phyloP scores from a whole-genome alignment of 2,329 filamentous ascomycete genomes.

The Cytospora paraplurivora region DNA sequence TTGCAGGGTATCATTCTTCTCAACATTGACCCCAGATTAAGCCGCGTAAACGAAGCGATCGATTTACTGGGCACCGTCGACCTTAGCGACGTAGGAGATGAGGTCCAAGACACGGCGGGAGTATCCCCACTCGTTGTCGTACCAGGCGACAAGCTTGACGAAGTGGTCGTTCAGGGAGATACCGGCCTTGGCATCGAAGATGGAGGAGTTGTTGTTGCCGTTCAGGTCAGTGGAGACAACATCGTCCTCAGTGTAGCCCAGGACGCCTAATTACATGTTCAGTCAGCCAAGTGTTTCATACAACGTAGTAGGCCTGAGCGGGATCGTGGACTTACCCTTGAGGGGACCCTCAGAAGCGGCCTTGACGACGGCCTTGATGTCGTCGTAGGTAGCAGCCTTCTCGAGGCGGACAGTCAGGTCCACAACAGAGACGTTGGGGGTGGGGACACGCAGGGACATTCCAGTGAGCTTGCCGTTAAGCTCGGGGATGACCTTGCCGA shows the following conservation, averaged over 20 bases:
- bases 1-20: conserved; percentile 5
- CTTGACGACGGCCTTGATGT: conserved; percentile 94
- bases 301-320: not conserved
- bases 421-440: conserved; percentile 98
- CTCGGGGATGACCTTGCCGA: conserved; percentile 98
- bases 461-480: conserved; percentile 99
- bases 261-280: conserved; percentile 62
- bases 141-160: conserved; percentile 97
- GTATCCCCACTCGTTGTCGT: conserved; percentile 99
- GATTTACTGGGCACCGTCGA: conserved; percentile 61
- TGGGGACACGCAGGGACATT: conserved; percentile 99
- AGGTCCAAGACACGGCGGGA: conserved; percentile 92
- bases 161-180: conserved; percentile 99
- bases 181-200: conserved; percentile 99
- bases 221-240: conserved; percentile 92
- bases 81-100: conserved; percentile 75
- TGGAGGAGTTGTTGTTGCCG: conserved; percentile 91
- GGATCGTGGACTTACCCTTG: conserved; percentile 67
- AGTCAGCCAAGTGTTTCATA: conserved; percentile 26
- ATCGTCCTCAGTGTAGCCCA: conserved; percentile 96
- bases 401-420: conserved; percentile 93
- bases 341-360: conserved; percentile 78
- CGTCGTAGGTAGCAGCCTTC: conserved; percentile 83
- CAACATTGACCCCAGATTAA: conserved; percentile 25
- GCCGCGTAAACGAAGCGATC: not conserved